These are phyloP conservation scores for Maudiozyma serrabonitensis DNA, from an alignment of 805 yeast genomes.

Conservation along the genomic window DNA sequence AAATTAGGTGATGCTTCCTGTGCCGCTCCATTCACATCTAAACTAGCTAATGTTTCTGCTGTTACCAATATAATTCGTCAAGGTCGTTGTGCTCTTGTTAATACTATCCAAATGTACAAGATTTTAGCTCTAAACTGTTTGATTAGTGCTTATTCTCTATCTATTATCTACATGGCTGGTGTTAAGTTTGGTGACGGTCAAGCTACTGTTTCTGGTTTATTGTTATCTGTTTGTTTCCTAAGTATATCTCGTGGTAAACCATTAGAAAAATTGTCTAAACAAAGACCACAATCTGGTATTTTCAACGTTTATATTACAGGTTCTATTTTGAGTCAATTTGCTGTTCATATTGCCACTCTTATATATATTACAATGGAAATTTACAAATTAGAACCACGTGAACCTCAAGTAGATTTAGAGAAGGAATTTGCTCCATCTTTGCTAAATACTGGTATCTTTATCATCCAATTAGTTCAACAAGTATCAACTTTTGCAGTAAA, in stretches of 20 bases:
- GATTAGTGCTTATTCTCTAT: conserved; percentile 90
- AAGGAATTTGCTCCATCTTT: conserved; percentile 81
- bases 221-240: conserved; percentile 87
- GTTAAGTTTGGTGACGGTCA: conserved; percentile 97
- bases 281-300: conserved; percentile 96
- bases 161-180: conserved; percentile 92
- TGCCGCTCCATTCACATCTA: conserved; percentile 97
- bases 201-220: conserved; percentile 90
- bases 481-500: conserved; percentile 96
- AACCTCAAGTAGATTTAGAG: conserved; percentile 80
- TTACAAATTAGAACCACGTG: conserved; percentile 85
- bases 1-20: conserved; percentile 98
- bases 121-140: conserved; percentile 93
- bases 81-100: conserved; percentile 95
- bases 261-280: conserved; percentile 75
- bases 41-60: conserved; percentile 81
- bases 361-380: conserved; percentile 77
- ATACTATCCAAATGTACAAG: conserved; percentile 98
- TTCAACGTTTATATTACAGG: conserved; percentile 96
- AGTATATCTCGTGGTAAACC: conserved; percentile 93
- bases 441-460: conserved; percentile 90
- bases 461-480: conserved; percentile 90
- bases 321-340: conserved; percentile 92
- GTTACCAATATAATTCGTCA: conserved; percentile 92
- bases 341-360: conserved; percentile 76